Base-by-base conservation (phyloP, 805 yeast genomes). In the Starmerella apis region DNA sequence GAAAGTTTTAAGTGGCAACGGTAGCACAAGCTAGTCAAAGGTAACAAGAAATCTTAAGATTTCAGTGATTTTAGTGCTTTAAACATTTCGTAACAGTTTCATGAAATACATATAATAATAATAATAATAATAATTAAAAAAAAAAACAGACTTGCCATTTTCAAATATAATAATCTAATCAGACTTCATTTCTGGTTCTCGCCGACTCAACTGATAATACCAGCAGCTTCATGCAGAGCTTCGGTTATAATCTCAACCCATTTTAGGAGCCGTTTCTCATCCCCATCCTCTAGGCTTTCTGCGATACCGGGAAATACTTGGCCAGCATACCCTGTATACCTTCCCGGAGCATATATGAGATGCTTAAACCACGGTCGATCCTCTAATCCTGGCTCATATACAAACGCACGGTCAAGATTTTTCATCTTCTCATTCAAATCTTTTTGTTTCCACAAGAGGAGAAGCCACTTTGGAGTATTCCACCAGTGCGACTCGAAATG, bases 261-360 rank as follows among this genome's bases (percentile, higher is more conserved):
- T 41, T 65, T 58, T 16, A 63, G 56, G 39, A 73, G 65, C 3
- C 62, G 62, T 22, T 63, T 65, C 16, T 60, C 56, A 42, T 73
- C 70, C 1, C 61, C 51, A 54, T 75, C 80, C 53, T 76, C 80
- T 14, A 78, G 57, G 0, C 78, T 74, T 58, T 79, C 83, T 5
- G 66, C 66, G 33, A 78, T 61, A 0, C 78, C 80, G 0, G 83
- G 82, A 48, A 77, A 65, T 33, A 72, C 68, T 48, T 74, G 78
- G 3, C 80, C 81, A n/a, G 74, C 72, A 53, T 78, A 78, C 1
- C 83, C 83, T 0, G 80, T 77, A 63, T 74, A 72, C 43, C 79
- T 61, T 1, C 80, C 81, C 43, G 80, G 76, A 2, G 81, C 78
- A 61, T 67, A 78, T n/a, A 78, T 69, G 38, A 72, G 64, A 60